These are phyloP conservation scores for Daldinia eschscholtzii DNA, from an alignment of 2,329 filamentous ascomycete species.

Conservation along the genomic window DNA sequence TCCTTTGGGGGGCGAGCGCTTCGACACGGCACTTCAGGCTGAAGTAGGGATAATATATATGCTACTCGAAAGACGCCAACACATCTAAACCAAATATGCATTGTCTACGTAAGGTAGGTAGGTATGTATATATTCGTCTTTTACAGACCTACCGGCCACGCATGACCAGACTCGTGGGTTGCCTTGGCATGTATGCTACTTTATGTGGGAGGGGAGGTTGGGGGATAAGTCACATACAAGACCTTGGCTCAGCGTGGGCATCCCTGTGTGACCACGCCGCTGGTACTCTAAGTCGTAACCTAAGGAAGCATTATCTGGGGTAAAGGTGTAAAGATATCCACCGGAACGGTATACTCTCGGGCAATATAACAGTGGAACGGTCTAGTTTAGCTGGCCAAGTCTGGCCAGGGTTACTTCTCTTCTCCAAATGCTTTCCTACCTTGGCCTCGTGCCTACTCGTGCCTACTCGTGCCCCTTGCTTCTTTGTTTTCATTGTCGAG, in stretches of 20 bases:
- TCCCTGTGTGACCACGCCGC: slow-evolving; percentile 26
- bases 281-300: slow-evolving; percentile 23
- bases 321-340: slow-evolving; percentile 1
- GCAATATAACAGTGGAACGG: not conserved
- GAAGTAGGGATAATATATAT: slow-evolving; percentile 39
- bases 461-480: not conserved
- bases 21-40: slow-evolving; percentile 34
- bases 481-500: slow-evolving; percentile 2
- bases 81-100: slow-evolving; percentile 1
- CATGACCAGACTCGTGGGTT: slow-evolving; percentile 22
- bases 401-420: slow-evolving; percentile 2
- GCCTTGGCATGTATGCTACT: slow-evolving; percentile 16
- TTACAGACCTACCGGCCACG: slow-evolving; percentile 18
- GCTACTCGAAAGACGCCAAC: slow-evolving; percentile 8
- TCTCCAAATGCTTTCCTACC: slow-evolving; percentile 4
- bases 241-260: slow-evolving; percentile 12
- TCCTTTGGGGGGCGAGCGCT: slow-evolving; percentile 28
- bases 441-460: not conserved
- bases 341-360: not conserved
- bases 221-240: slow-evolving; percentile 24
- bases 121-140: slow-evolving; percentile 17
- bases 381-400: slow-evolving; percentile 1
- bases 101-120: not conserved
- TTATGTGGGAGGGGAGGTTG: slow-evolving; percentile 22
- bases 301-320: slow-evolving; percentile 14